Evolutionary conservation across 2,329 filamentous ascomycete species (phyloP), one percentile per base, ranked within the genome.

Genomic region (Plenodomus biglobosus): DNA sequence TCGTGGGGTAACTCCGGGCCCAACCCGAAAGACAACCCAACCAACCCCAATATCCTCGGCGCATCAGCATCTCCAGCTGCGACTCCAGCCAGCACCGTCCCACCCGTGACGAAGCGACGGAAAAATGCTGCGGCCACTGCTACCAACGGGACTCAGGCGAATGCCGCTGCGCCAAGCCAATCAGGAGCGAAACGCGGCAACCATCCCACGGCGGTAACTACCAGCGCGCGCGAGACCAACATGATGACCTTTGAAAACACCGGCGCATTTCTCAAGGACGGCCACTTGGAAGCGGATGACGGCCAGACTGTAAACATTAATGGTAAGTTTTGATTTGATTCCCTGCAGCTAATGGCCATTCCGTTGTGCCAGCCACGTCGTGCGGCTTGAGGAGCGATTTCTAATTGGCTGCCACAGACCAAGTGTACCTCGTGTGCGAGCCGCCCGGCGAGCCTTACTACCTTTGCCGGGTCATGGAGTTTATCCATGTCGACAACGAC

Each of bases 361-460:
- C 50, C 55, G 59, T 56, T 53, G 61, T 56, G 63, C 62, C 61
- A 67, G 59, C 56, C 63, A 64, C 60, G 52, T 51, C 52, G 50
- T 58, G 53, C 57, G 54, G 52, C 58, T 55, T 59, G 51, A 48
- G 52, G 42, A 50, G 44, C 50, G 49, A 48, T 60, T 64, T 63
- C 75, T 76, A 66, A 76, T 64, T 59, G 58, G 59, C 43, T 48
- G 56, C 60, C 38, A n/a, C 66, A 88, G 86, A 89, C 74, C 85
- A 97, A 77, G 90, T 96, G 59, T 99, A 97, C 78, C 84, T 97
- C 55, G 88, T 99, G 56, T 97, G 92, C 75, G 94, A 99, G 74
- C 94, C 94, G 42, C 94, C 94, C 15, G 94, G 94, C 44, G 94
- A 99, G 75, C 94, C 94, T 46, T 99, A 99, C 76, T 99, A 99